These are phyloP conservation scores for Castanea sativa DNA, from an alignment of 306 rosid genomes.

Conservation along the genomic window DNA sequence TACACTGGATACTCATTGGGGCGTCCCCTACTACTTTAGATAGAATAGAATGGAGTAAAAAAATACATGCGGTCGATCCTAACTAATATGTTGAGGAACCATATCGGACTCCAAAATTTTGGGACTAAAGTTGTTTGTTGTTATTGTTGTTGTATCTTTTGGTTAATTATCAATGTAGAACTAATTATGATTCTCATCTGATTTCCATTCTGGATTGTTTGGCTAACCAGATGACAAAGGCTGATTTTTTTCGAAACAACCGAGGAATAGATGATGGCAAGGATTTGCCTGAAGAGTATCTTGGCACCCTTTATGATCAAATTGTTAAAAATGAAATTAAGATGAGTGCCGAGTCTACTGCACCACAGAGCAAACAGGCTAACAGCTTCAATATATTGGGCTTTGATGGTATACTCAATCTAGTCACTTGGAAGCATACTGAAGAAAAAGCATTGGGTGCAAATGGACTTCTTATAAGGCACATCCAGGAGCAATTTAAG, in stretches of 20 bases:
- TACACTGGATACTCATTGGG: too few relatives aligned
- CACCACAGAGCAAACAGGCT: constrained; percentile 90
- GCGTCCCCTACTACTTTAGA: too few relatives aligned
- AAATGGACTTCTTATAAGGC: constrained; percentile 88
- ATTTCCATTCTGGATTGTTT: constrained; percentile 33
- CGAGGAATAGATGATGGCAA: constrained; percentile 98
- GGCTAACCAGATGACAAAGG: constrained; percentile 83
- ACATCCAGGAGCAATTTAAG: constrained; percentile 95
- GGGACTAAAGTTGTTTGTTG: too few relatives aligned
- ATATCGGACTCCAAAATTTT: too few relatives aligned
- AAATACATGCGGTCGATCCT: too few relatives aligned
- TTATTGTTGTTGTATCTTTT: not conserved
- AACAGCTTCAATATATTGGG: constrained; percentile 94
- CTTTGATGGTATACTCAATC: constrained; percentile 93
- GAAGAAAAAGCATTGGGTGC: constrained; percentile 98
- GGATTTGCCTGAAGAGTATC: constrained; percentile 94
- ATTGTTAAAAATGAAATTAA: constrained; percentile 93
- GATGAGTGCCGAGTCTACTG: constrained; percentile 90
- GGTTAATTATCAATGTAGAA: constrained; percentile 14
- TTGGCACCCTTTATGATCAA: constrained; percentile 80
- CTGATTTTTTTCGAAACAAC: constrained; percentile 94
- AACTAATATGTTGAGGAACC: too few relatives aligned
- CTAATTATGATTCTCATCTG: constrained; percentile 28
- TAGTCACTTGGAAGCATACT: constrained; percentile 89
- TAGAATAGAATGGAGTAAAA: too few relatives aligned